phyloP scores from a whole-genome alignment of 23 red algal species.

The Gracilariopsis chorda region DNA sequence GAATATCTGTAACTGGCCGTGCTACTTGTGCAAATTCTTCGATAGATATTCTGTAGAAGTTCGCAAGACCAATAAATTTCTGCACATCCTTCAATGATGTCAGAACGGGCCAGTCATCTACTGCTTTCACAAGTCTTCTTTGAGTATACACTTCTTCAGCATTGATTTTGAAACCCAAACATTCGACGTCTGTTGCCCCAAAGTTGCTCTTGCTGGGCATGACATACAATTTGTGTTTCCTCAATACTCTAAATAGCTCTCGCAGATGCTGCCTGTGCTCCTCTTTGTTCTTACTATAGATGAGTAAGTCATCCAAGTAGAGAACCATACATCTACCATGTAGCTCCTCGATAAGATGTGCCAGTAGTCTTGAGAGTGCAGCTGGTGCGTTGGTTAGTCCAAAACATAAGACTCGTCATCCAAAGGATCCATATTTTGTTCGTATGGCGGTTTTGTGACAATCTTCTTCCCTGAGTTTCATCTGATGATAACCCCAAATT shows the following conservation, averaged over 20 bases:
- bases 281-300: neutral
- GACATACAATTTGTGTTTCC: neutral
- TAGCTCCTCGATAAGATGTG: neutral
- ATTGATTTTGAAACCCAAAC: neutral
- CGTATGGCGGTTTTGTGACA: neutral
- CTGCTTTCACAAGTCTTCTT: neutral
- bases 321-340: neutral
- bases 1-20: neutral
- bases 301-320: neutral
- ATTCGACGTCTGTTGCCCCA: neutral
- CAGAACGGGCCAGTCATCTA: neutral
- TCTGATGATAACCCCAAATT: neutral
- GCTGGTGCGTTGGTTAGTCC: slow-evolving; percentile 13
- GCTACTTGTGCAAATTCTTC: neutral
- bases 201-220: neutral
- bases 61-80: neutral
- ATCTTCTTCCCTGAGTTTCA: neutral
- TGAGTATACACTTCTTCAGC: neutral
- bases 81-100: neutral
- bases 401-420: neutral
- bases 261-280: neutral
- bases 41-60: neutral
- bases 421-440: neutral
- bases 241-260: neutral
- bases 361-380: neutral